phyloP scores from a whole-genome alignment of 2,329 filamentous ascomycete genomes.

The Fusarium newnesense region DNA sequence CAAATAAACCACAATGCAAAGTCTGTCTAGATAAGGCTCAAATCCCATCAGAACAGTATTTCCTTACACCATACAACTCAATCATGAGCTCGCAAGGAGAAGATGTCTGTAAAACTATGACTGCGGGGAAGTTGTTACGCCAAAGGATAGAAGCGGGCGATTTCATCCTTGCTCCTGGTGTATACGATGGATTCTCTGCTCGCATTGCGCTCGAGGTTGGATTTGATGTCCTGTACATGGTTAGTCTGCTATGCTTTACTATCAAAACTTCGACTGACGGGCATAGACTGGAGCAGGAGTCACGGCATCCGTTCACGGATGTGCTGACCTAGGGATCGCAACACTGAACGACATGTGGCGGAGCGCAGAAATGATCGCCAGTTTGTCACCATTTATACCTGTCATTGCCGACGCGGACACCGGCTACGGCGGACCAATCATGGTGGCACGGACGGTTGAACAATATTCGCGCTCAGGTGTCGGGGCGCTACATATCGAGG shows the following conservation, averaged over 20 bases:
- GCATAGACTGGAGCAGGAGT: slow-evolving; percentile 1
- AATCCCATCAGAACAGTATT: background rate
- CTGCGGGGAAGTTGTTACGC: background rate
- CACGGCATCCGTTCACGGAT: background rate
- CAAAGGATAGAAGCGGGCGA: background rate
- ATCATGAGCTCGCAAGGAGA: background rate
- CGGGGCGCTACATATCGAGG: background rate
- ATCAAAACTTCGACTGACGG: background rate
- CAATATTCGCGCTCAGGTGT: slow-evolving; percentile 6
- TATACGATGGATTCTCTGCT: slow-evolving; percentile 3
- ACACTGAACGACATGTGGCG: slow-evolving; percentile 4
- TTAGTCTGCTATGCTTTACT: background rate
- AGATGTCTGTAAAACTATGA: background rate
- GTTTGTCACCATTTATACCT: background rate
- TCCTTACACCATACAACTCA: background rate
- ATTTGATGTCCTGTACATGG: slow-evolving; percentile 3
- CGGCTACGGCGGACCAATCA: background rate
- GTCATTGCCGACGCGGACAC: background rate
- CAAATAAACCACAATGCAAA: background rate
- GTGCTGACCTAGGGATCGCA: slow-evolving; percentile 1
- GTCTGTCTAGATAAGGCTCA: background rate
- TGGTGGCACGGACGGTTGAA: slow-evolving; percentile 6
- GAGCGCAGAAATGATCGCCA: slow-evolving; percentile 4
- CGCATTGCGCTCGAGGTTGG: slow-evolving; percentile 3
- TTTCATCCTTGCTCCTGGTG: background rate